phyloP scores from a whole-genome alignment of 2,329 filamentous ascomycete genomes.

The Teratosphaeria destructans region DNA sequence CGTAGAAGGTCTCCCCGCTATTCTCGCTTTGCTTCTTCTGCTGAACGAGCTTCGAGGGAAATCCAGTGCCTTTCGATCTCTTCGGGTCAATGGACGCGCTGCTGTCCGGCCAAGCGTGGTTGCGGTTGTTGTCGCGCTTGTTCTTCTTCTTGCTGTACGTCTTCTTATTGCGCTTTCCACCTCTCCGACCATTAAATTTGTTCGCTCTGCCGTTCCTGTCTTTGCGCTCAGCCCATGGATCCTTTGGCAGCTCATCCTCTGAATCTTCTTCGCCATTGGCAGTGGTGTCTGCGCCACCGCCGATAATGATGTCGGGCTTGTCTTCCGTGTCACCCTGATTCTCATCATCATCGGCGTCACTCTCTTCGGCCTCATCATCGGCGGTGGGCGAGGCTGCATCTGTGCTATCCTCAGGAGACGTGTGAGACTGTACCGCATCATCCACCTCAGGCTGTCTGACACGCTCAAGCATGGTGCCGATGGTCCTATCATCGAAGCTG shows the following conservation, averaged over 20 bases:
- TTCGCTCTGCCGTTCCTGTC: slow-evolving; percentile 12
- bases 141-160: slow-evolving; percentile 17
- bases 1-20: slow-evolving; percentile 24
- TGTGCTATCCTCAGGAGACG: slow-evolving; percentile 14
- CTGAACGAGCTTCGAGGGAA: background rate
- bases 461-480: slow-evolving; percentile 19
- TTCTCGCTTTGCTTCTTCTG: slow-evolving; percentile 12
- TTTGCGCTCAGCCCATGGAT: slow-evolving; percentile 8
- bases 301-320: slow-evolving; percentile 16
- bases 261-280: slow-evolving; percentile 3
- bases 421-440: slow-evolving; percentile 15
- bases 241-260: slow-evolving; percentile 9
- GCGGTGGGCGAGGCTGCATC: slow-evolving; percentile 10
- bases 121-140: slow-evolving; percentile 2
- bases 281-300: slow-evolving; percentile 7
- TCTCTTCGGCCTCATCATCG: slow-evolving; percentile 14
- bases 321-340: slow-evolving; percentile 1
- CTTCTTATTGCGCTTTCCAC: slow-evolving; percentile 11
- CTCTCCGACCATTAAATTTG: slow-evolving; percentile 11
- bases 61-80: slow-evolving; percentile 2
- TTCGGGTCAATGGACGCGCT: slow-evolving; percentile 2
- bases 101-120: background rate
- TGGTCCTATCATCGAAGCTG: slow-evolving; percentile 9
- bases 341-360: slow-evolving; percentile 15
- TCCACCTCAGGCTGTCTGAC: slow-evolving; percentile 17